Base-by-base conservation (phyloP, 805 yeast genomes). In the Lachancea kluyveri region DNA sequence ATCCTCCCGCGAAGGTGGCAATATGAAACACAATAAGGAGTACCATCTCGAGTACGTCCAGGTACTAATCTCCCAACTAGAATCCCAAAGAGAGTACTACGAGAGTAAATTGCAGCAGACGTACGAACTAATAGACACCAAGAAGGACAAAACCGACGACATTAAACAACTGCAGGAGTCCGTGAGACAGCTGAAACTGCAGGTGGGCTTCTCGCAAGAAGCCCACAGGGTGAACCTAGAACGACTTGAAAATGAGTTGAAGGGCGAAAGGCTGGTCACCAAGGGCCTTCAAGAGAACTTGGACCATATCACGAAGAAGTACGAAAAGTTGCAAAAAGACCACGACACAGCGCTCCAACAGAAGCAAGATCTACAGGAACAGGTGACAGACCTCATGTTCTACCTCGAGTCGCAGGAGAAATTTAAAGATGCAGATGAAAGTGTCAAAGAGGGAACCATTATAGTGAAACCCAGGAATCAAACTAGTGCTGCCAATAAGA, bases 41-140 rank as follows among this genome's bases (percentile, higher is more conserved):
- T 48, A 72, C 70, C 83, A 82, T 8, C 60, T 81, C 37, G 96
- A 87, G 51, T 87, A 87, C 48, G 79, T 94, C 0, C 81, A 81
- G 48, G 64, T 87, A 23, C 58, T 87, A 16, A 67, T 86, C 6
- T 75, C 87, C 3, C 95, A 87, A 49, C 60, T 87, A 32, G 94
- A 86, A 35, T 79, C 92, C 6, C 95, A 87, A 54, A 64, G 94
- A 36, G 90, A 81, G 39, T 81, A 78, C 54, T 87, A 80, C 52
- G 95, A 86, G 48, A 59, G 64, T 9, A 65, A 69, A 36, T 42
- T 73, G 19, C 49, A 58, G 13, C 54, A 57, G 36, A 41, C 72
- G 22, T 48, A 59, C 14, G 56, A 57, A 25, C 50, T 61, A 6
- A 56, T 56, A 9, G 54, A 51, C 4, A 8, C 15, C 14, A 25